A percentile compares a stretch with the other conserved stretches of the same genome.
These are phyloP conservation scores for Aspergillus texensis DNA, from an alignment of 2,329 filamentous ascomycete species.

Conservation along the genomic window DNA sequence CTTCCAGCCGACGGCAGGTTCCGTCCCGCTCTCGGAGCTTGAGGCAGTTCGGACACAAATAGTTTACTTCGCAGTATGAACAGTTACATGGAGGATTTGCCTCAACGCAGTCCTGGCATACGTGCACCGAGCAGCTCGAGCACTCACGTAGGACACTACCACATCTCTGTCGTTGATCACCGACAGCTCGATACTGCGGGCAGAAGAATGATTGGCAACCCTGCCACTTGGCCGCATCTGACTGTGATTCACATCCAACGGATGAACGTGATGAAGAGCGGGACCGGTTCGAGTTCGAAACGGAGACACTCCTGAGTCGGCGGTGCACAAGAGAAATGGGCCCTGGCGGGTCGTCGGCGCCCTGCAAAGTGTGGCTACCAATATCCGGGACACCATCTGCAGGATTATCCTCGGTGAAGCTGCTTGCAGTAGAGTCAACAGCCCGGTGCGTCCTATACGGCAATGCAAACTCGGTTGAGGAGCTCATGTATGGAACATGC, in stretches of 20 bases:
- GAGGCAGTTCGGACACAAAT: constrained; percentile 48
- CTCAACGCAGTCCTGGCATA: constrained; percentile 49
- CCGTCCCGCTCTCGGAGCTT: constrained; percentile 42
- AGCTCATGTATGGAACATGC: constrained; percentile 15
- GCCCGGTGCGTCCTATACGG: constrained; percentile 34
- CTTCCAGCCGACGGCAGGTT: constrained; percentile 41
- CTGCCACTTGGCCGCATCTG: constrained; percentile 46
- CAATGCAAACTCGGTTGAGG: constrained; percentile 29
- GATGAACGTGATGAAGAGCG: constrained; percentile 45
- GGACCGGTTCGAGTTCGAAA: constrained; percentile 44
- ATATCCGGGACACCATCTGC: constrained; percentile 30
- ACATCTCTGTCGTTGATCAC: constrained; percentile 51
- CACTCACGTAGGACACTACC: constrained; percentile 48
- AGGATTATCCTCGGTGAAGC: constrained; percentile 37
- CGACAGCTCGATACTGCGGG: constrained; percentile 44
- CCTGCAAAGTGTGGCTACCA: constrained; percentile 23
- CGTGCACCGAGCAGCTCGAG: constrained; percentile 47
- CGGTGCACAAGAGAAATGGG: constrained; percentile 29
- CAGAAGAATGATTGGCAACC: constrained; percentile 54
- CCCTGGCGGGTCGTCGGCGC: constrained; percentile 23
- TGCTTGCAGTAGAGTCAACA: constrained; percentile 37
- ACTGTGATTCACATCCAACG: constrained; percentile 38
- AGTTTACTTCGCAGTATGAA: constrained; percentile 47
- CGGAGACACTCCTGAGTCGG: constrained; percentile 41
- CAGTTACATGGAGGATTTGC: constrained; percentile 47